Evolutionary conservation across 805 yeast genomes (phyloP).

Genomic region (Yarrowia deformans): DNA sequence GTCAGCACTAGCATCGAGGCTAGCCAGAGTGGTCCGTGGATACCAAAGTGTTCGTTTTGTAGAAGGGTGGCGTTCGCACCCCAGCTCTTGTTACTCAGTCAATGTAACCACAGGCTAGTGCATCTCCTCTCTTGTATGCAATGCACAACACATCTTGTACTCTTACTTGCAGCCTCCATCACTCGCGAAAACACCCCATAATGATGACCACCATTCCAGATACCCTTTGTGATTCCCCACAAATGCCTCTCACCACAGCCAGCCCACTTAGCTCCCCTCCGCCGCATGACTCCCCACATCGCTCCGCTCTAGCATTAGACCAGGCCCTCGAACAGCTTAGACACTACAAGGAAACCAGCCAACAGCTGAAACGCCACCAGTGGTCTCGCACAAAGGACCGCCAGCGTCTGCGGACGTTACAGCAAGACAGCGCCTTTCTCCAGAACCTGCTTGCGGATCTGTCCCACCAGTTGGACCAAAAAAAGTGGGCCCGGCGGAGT

Average conservation of each 20-base stretch:
- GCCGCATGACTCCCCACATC: no score
- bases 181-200: no score
- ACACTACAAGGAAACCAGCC: neutral
- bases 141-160: no score
- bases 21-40: no score
- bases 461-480: neutral
- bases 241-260: neutral
- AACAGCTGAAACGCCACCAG: neutral
- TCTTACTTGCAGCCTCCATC: no score
- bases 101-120: no score
- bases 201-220: neutral
- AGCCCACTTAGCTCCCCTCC: no score
- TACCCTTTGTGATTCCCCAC: neutral
- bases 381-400: slow-evolving; percentile 6
- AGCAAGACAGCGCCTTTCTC: neutral
- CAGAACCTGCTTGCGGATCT: slow-evolving; percentile 1
- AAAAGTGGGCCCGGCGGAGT: neutral
- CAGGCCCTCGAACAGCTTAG: neutral
- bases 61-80: no score
- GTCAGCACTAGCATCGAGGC: no score
- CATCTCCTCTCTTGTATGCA: no score
- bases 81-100: no score
- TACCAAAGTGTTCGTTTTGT: no score
- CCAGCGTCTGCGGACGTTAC: slow-evolving; percentile 6
- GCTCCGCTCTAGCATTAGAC: neutral